A percentile compares a stretch with the other conserved stretches of the same genome.
These are phyloP conservation scores for Fusarium sp. DNA, from an alignment of 2,329 filamentous ascomycete species.

Conservation along the genomic window DNA sequence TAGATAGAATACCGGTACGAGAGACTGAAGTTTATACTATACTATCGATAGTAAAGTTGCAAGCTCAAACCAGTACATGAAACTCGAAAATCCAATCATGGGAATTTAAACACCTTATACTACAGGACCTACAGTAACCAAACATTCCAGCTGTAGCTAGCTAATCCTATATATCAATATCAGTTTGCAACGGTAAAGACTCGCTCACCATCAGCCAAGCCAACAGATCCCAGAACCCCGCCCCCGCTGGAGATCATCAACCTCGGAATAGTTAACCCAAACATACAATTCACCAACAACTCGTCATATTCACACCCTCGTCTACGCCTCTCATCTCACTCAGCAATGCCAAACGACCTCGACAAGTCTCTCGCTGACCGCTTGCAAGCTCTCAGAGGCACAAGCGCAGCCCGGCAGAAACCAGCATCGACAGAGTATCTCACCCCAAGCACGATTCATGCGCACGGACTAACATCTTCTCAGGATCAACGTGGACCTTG, in stretches of 20 bases:
- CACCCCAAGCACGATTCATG: background rate
- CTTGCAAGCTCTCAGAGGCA: constrained; percentile 60
- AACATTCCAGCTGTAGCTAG: no score
- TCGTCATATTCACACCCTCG: background rate
- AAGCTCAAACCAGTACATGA: no score
- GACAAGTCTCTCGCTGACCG: constrained; percentile 63
- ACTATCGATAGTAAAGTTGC: no score
- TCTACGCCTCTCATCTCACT: rapidly evolving
- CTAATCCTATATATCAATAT: background rate
- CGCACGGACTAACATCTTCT: background rate
- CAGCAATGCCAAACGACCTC: constrained; percentile 48
- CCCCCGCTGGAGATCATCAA: constrained; percentile 26
- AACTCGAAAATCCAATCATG: no score
- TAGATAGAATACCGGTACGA: no score
- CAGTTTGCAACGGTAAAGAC: background rate
- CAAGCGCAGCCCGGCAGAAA: constrained; percentile 49
- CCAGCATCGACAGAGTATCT: constrained; percentile 54
- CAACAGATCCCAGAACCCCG: constrained; percentile 26
- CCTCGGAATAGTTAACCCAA: background rate
- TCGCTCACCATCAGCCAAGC: constrained; percentile 12
- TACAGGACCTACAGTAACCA: no score
- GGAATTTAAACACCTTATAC: no score
- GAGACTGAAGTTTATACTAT: no score
- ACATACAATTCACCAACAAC: no score
- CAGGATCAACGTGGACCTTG: constrained; percentile 49